phyloP scores from a whole-genome alignment of 768 basidiomycete genomes.

The Lepiota subincarnata region DNA sequence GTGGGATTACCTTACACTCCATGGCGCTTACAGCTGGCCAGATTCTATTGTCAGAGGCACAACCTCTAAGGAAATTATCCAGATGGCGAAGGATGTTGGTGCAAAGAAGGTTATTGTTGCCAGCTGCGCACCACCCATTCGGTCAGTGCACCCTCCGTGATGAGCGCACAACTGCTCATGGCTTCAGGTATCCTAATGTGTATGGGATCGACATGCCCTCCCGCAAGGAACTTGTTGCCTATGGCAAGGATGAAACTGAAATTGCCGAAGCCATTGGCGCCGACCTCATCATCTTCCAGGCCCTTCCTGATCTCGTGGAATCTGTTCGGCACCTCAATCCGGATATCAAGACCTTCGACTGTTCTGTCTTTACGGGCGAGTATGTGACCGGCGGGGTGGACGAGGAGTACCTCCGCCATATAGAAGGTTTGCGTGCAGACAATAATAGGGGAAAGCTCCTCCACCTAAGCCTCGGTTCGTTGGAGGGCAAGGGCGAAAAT shows the following conservation, averaged over 20 bases:
- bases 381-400: constrained; percentile 94
- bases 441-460: constrained; percentile 59
- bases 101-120: constrained; percentile 95
- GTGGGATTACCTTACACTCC: background rate
- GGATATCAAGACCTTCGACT: constrained; percentile 76
- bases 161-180: background rate
- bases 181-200: constrained; percentile 79
- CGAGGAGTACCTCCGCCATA: constrained; percentile 67
- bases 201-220: constrained; percentile 99
- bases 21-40: constrained; percentile 24
- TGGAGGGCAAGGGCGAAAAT: constrained; percentile 31
- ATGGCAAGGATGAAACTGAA: constrained; percentile 64
- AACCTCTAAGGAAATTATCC: constrained; percentile 96
- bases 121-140: constrained; percentile 95
- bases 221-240: constrained; percentile 86
- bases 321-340: constrained; percentile 87
- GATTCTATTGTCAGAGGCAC: constrained; percentile 99
- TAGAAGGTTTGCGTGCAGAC: constrained; percentile 81
- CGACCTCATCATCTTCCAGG: constrained; percentile 95
- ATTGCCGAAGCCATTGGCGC: constrained; percentile 86
- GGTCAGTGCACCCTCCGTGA: constrained; percentile 38
- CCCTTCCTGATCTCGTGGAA: constrained; percentile 78
- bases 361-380: constrained; percentile 96
- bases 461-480: constrained; percentile 25
- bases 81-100: constrained; percentile 99